These are phyloP conservation scores for Hansenula lynferdii DNA, from an alignment of 1,139 yeast species.

Conservation along the genomic window DNA sequence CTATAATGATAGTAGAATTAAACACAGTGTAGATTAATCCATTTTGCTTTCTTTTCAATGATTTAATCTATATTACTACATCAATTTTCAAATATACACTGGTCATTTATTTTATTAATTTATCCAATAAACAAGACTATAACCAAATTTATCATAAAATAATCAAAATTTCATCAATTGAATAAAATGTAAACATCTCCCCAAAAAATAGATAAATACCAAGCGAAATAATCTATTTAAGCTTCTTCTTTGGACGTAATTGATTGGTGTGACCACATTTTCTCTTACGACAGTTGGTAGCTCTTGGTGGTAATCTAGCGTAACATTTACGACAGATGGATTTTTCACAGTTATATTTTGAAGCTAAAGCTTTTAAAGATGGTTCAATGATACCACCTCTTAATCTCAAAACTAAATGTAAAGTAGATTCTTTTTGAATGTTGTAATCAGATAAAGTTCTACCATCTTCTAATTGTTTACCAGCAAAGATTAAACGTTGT, in stretches of 20 bases:
- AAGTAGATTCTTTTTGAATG: slow-evolving; percentile 91
- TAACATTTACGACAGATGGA: slow-evolving; percentile 99
- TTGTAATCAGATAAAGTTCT: slow-evolving; percentile 91
- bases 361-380: slow-evolving; percentile 97
- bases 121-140: not conserved
- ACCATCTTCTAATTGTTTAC: slow-evolving; percentile 93
- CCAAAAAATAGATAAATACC: slow-evolving; percentile 8
- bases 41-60: too few species aligned
- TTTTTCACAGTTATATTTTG: slow-evolving; percentile 99
- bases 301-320: slow-evolving; percentile 99
- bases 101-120: slow-evolving; percentile 1
- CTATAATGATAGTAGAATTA: too few species aligned
- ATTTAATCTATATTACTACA: too few species aligned
- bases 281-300: slow-evolving; percentile 99
- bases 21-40: too few species aligned
- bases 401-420: slow-evolving; percentile 83
- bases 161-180: slow-evolving; percentile 5
- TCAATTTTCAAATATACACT: slow-evolving; percentile 1
- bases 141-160: not conserved
- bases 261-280: slow-evolving; percentile 99
- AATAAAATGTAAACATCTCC: too few species aligned
- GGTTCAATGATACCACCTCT: slow-evolving; percentile 99
- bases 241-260: slow-evolving; percentile 99
- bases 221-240: slow-evolving; percentile 65
- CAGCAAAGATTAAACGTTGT: slow-evolving; percentile 90